Conservation (phyloP, 805 yeast species). For the Saccharomycopsis capsularis region DNA sequence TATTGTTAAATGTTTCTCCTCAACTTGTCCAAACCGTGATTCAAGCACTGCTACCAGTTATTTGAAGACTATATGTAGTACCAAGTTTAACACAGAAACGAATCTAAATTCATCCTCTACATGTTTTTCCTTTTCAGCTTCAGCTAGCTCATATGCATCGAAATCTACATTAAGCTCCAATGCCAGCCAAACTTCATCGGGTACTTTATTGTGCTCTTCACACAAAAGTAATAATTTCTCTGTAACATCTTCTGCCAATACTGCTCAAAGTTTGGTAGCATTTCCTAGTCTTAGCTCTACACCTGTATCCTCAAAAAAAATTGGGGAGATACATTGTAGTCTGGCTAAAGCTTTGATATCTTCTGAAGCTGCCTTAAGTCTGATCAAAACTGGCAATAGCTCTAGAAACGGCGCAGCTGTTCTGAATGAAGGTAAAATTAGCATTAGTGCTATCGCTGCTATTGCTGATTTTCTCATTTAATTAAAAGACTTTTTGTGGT, state of each 20-base stretch:
- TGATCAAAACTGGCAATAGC: neutral
- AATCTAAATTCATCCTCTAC: neutral
- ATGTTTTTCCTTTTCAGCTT: too few species aligned
- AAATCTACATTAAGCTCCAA: too few species aligned
- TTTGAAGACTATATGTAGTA: slow-evolving; percentile 51
- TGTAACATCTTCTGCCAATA: neutral
- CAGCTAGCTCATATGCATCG: too few species aligned
- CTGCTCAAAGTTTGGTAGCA: neutral
- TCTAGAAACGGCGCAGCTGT: neutral
- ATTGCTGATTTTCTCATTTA: neutral
- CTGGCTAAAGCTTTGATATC: too few species aligned
- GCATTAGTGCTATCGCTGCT: neutral
- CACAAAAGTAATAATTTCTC: too few species aligned
- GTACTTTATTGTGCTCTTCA: too few species aligned
- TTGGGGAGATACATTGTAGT: too few species aligned
- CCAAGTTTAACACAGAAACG: slow-evolving; percentile 17
- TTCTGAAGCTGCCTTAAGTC: neutral
- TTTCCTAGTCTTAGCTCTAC: too few species aligned
- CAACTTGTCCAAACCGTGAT: slow-evolving; percentile 60
- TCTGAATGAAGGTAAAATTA: neutral
- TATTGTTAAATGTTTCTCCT: slow-evolving; percentile 55
- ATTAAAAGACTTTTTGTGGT: too few species aligned
- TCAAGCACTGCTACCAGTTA: slow-evolving; percentile 52
- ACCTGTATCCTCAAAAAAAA: too few species aligned
- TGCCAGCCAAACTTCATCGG: too few species aligned